Evolutionary conservation across 2,329 filamentous ascomycete genomes (phyloP).

Genomic region (Ophiostoma triangulosporum): DNA sequence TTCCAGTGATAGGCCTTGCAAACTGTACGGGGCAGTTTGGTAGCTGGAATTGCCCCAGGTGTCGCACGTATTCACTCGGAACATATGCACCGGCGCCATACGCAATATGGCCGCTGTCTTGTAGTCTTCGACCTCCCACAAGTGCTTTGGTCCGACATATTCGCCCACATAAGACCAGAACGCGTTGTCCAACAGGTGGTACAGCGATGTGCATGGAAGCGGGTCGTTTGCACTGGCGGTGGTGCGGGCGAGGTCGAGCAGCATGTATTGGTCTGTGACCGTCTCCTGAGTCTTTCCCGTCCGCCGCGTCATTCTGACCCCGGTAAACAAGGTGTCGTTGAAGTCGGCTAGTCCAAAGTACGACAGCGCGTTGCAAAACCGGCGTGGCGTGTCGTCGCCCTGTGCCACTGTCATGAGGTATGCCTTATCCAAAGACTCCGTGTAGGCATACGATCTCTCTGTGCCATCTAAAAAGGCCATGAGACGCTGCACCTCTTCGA

Average conservation of each 20-base stretch:
- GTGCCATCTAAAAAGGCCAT: constrained; percentile 50
- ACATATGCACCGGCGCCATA: constrained; percentile 12
- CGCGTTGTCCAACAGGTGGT: neutral
- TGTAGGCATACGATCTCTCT: constrained; percentile 45
- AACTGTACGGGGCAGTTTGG: neutral
- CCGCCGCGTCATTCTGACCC: neutral
- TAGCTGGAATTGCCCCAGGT: neutral
- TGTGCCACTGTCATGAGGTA: neutral
- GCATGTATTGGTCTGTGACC: neutral
- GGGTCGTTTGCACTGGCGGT: neutral
- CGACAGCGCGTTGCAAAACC: constrained; percentile 30
- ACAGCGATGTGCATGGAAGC: neutral
- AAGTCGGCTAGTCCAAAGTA: neutral
- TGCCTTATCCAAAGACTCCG: constrained; percentile 21
- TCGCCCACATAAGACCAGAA: neutral
- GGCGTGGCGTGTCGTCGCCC: constrained; percentile 24
- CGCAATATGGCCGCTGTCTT: constrained; percentile 7
- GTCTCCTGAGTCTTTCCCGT: neutral
- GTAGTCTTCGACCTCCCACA: neutral
- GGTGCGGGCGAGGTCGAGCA: neutral
- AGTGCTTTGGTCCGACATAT: neutral
- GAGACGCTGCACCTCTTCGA: constrained; percentile 45
- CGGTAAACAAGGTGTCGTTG: constrained; percentile 1
- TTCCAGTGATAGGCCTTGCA: neutral
- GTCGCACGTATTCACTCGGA: constrained; percentile 13